Evolutionary conservation across 2,329 filamentous ascomycete species (phyloP), one percentile per base, ranked within the genome.

Genomic region (Pseudocercospora pini-densiflorae): DNA sequence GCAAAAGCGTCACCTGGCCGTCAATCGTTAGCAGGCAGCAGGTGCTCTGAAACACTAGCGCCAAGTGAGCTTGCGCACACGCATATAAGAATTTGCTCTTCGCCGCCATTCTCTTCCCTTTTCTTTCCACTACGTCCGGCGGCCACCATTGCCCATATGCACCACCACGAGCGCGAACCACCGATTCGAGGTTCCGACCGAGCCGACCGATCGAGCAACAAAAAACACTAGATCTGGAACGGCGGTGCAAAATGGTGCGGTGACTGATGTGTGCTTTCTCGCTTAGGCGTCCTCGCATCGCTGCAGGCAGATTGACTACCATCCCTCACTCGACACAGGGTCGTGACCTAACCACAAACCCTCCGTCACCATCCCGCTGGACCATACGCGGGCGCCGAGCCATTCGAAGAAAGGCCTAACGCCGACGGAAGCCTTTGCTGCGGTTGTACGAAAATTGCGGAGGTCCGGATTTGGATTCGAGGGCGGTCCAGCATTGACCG

Each of bases 51-150:
- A 24, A 29, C 51, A 29, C 51, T 54, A 54, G 51, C 51, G 51
- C 24, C 51, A 27, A 23, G 21, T 27, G 51, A 54, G 51, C 51
- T 24, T 54, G 14, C 24, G 21, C 51, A 12, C 16, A 5, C 21
- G 31, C 51, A 23, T 29, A 27, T 54, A 29, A 54, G 23, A n/a
- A n/a, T 16, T 24, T 54, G 3, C 47, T 1, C 47, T 51, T 7
- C 21, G 21, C 21, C 3, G 3, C 51, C 24, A 24, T 31, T 31
- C 51, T 29, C 19, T 3, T 3, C 3, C 51, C 31, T 54, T 29
- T 54, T 27, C 51, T 54, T 29, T 54, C 51, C 51, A 54, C 51
- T 21, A 54, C 51, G 51, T 54, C 51, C 51, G 51, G 51, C 51
- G 51, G 51, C 51, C 51, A 54, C 51, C 51, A 29, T 4, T 2